A percentile compares a stretch with the other conserved stretches of the same genome.
phyloP scores from a whole-genome alignment of 1,139 yeast genomes.

The Pichia inconspicua region DNA sequence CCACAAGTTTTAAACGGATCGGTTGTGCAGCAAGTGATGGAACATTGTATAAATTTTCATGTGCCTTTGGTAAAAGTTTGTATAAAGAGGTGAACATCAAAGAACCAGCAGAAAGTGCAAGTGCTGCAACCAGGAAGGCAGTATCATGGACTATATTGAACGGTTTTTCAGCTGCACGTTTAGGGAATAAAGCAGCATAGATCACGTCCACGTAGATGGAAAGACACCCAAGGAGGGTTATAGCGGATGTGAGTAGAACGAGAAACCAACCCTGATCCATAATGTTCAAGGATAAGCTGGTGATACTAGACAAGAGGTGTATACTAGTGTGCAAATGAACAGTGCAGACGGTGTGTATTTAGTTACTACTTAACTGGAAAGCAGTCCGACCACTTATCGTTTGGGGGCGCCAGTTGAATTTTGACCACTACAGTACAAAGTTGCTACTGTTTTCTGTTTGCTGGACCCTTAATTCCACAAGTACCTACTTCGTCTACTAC shows the following conservation, averaged over 20 bases:
- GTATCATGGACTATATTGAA: slow-evolving; percentile 56
- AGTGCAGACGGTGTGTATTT: no score
- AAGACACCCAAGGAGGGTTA: slow-evolving; percentile 54
- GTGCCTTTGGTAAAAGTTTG: slow-evolving; percentile 63
- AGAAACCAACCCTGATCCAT: slow-evolving; percentile 49
- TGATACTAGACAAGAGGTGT: no score
- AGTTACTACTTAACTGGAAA: no score
- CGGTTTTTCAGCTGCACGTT: slow-evolving; percentile 34
- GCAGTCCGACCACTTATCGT: no score
- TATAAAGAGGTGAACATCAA: slow-evolving; percentile 68
- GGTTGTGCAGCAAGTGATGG: slow-evolving; percentile 20
- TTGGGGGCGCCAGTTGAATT: no score
- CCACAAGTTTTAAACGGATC: slow-evolving; percentile 24
- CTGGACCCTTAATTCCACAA: no score
- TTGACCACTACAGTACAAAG: no score
- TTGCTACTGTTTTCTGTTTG: no score
- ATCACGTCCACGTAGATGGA: slow-evolving; percentile 46
- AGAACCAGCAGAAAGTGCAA: slow-evolving; percentile 73
- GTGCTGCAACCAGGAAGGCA: slow-evolving; percentile 52
- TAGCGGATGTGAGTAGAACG: slow-evolving; percentile 45
- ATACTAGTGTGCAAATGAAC: no score
- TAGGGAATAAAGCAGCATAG: slow-evolving; percentile 36
- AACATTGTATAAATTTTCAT: slow-evolving; percentile 31
- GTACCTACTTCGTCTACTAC: no score
- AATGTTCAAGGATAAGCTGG: no score